phyloP scores from a whole-genome alignment of 2,329 filamentous ascomycete genomes.

The Xylariaceae sp. region DNA sequence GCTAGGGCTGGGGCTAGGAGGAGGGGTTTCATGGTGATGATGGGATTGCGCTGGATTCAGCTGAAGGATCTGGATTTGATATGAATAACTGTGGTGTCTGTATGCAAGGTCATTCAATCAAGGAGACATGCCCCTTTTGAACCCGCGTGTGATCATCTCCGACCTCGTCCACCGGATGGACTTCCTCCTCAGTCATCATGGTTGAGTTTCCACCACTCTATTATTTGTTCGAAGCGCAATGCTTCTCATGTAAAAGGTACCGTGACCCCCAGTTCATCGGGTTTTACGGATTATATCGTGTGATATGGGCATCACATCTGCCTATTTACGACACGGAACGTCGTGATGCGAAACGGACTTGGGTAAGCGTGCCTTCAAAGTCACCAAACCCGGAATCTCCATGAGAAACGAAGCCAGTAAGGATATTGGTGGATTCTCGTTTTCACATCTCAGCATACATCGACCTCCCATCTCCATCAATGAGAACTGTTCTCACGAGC shows the following conservation, averaged over 20 bases:
- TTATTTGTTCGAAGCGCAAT: too few relatives aligned
- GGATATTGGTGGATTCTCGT: too few relatives aligned
- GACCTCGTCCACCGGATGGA: conserved; percentile 2
- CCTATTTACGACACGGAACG: conserved; percentile 14
- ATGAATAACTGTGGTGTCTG: not conserved
- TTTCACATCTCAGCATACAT: too few relatives aligned
- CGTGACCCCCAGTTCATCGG: too few relatives aligned
- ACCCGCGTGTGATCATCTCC: too few relatives aligned
- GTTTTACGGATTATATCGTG: too few relatives aligned
- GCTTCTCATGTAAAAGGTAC: too few relatives aligned
- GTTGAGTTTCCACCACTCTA: not conserved
- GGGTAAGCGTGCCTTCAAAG: not conserved
- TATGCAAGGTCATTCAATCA: not conserved
- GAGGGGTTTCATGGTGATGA: conserved; percentile 17
- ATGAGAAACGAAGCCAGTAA: conserved; percentile 1
- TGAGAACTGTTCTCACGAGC: too few relatives aligned
- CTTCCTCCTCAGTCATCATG: conserved; percentile 7
- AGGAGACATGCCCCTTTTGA: conserved; percentile 8
- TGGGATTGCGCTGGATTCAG: not conserved
- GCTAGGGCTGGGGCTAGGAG: conserved; percentile 9
- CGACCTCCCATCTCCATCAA: too few relatives aligned
- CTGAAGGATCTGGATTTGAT: not conserved
- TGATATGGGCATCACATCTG: too few relatives aligned
- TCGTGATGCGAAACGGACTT: not conserved
- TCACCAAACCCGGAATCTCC: not conserved